Conservation (phyloP, 2,329 filamentous ascomycete genomes). For the Mycosphaerella sp. region DNA sequence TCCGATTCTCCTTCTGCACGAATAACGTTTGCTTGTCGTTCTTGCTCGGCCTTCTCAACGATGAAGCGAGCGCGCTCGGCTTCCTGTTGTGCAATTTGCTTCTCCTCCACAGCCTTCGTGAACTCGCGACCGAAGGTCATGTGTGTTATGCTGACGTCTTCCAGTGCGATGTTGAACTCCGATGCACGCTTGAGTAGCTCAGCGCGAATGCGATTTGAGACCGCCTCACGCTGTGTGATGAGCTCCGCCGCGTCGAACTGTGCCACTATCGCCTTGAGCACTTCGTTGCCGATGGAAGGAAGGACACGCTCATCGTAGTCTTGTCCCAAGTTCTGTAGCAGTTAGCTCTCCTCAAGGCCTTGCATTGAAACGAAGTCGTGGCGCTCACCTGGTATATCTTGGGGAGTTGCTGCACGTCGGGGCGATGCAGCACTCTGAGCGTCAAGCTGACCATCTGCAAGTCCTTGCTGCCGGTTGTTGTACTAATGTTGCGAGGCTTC, state of each 20-base stretch:
- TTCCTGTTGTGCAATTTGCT: conserved; percentile 99
- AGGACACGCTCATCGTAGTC: conserved; percentile 78
- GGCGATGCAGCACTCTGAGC: conserved; percentile 86
- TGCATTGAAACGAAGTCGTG: background rate
- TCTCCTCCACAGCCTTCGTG: conserved; percentile 97
- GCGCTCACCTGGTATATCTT: conserved; percentile 94
- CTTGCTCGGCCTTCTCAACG: conserved; percentile 97
- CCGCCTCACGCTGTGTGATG: conserved; percentile 97
- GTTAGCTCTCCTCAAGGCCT: background rate
- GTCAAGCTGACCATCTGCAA: conserved; percentile 99
- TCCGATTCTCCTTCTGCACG: conserved; percentile 96
- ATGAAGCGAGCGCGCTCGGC: conserved; percentile 96
- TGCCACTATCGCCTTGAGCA: conserved; percentile 50
- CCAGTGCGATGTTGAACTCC: conserved; percentile 98
- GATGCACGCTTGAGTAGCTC: conserved; percentile 87
- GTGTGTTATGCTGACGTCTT: conserved; percentile 98
- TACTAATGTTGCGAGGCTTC: conserved; percentile 94
- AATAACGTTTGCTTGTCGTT: conserved; percentile 97
- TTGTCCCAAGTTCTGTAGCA: conserved; percentile 78
- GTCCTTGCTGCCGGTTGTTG: conserved; percentile 97
- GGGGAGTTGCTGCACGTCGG: conserved; percentile 84
- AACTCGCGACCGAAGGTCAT: conserved; percentile 99
- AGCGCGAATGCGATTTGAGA: conserved; percentile 85
- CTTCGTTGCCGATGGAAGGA: conserved; percentile 51
- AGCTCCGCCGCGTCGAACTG: conserved; percentile 55